Percentiles rank a stretch among this genome's conserved stretches.
These are phyloP conservation scores for Alternaria sp. DNA, from an alignment of 2,329 filamentous ascomycete genomes.

Conservation along the genomic window DNA sequence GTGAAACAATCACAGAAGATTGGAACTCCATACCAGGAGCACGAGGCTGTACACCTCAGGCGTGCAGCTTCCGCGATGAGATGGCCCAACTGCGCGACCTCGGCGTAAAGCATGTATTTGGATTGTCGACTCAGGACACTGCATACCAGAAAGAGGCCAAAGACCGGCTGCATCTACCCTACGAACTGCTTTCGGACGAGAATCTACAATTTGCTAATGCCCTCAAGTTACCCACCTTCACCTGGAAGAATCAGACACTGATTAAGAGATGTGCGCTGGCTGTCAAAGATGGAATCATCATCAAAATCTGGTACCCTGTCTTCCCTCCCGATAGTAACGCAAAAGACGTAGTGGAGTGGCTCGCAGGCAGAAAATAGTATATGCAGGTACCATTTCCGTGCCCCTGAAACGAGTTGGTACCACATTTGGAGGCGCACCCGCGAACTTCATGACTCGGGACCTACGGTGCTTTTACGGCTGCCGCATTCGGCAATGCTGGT, in stretches of 20 bases:
- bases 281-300: constrained; percentile 51
- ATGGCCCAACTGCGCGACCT: constrained; percentile 24
- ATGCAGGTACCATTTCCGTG: constrained; percentile 26
- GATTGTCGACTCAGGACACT: constrained; percentile 52
- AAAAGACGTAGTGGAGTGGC: constrained; percentile 49
- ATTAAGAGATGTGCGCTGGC: constrained; percentile 52
- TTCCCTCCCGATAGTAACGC: constrained; percentile 53
- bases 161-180: constrained; percentile 50
- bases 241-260: constrained; percentile 49
- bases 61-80: constrained; percentile 54
- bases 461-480: constrained; percentile 12
- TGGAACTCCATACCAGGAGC: constrained; percentile 57
- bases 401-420: constrained; percentile 34
- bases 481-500: constrained; percentile 10
- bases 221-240: constrained; percentile 51
- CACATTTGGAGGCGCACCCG: constrained; percentile 23
- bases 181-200: constrained; percentile 54
- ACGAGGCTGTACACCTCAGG: constrained; percentile 55
- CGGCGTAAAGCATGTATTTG: constrained; percentile 46
- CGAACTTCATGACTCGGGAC: constrained; percentile 28
- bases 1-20: constrained; percentile 51
- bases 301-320: constrained; percentile 56
- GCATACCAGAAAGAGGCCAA: constrained; percentile 52
- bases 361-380: constrained; percentile 33
- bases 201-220: constrained; percentile 45